phyloP scores from a whole-genome alignment of 176 grass and related monocot species.

The Carex parvula region DNA sequence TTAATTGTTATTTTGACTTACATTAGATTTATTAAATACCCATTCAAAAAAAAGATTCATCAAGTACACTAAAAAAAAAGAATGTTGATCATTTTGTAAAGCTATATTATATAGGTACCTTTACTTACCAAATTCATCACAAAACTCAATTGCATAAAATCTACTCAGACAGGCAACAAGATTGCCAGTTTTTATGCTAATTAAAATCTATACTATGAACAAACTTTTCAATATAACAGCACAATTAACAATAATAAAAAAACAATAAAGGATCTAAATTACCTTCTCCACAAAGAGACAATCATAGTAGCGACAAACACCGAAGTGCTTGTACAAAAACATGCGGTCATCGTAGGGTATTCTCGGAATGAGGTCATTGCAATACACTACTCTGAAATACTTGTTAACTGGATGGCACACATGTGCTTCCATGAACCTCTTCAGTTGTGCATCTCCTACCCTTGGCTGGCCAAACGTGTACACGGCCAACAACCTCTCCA shows the following conservation, averaged over 20 bases:
- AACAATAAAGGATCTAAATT: neutral
- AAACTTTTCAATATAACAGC: neutral
- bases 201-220: neutral
- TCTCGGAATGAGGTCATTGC: slow-evolving; percentile 65
- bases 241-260: neutral
- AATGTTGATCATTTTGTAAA: neutral
- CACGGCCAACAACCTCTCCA: slow-evolving; percentile 25
- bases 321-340: slow-evolving; percentile 43
- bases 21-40: neutral
- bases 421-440: slow-evolving; percentile 4
- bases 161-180: neutral
- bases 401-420: neutral
- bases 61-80: neutral
- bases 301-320: slow-evolving; percentile 54
- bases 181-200: neutral
- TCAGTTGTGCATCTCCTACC: slow-evolving; percentile 51
- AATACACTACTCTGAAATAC: slow-evolving; percentile 58
- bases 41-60: neutral
- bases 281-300: slow-evolving; percentile 51
- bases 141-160: neutral
- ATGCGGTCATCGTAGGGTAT: slow-evolving; percentile 55
- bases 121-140: neutral
- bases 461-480: slow-evolving; percentile 72
- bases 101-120: neutral
- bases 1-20: neutral